phyloP scores from a whole-genome alignment of 2,329 filamentous ascomycete genomes.

The Plectosphaerella cucumerina region DNA sequence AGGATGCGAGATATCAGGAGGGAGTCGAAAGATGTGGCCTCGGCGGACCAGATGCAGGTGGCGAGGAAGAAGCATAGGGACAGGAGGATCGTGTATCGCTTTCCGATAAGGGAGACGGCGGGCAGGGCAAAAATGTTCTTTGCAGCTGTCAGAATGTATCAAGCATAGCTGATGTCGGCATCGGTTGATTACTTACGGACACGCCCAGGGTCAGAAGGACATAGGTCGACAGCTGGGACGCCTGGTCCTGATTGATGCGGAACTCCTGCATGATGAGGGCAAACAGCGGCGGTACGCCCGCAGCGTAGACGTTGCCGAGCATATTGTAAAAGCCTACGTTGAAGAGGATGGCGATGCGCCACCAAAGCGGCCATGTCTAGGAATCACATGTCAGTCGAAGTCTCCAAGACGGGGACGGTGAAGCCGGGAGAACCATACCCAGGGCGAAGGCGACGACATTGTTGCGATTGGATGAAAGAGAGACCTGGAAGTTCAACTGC shows the following conservation, averaged over 20 bases:
- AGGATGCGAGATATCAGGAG: slow-evolving; percentile 8
- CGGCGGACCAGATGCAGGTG: slow-evolving; percentile 32
- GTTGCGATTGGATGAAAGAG: no score
- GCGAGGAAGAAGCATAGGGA: slow-evolving; percentile 18
- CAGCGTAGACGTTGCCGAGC: slow-evolving; percentile 13
- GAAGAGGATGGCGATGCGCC: slow-evolving; percentile 12
- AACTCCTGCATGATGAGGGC: slow-evolving; percentile 12
- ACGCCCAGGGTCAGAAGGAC: slow-evolving; percentile 12
- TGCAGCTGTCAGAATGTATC: background rate
- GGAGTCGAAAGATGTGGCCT: slow-evolving; percentile 32
- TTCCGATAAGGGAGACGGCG: slow-evolving; percentile 11
- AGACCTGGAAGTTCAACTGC: no score
- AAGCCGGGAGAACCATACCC: background rate
- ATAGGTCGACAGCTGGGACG: slow-evolving; percentile 12
- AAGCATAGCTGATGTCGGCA: background rate
- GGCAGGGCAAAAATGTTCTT: slow-evolving; percentile 14
- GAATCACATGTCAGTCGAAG: background rate
- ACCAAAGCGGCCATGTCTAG: slow-evolving; percentile 13
- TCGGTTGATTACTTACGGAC: slow-evolving; percentile 7
- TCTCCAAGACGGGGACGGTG: no score
- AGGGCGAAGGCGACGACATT: background rate
- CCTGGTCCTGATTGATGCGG: slow-evolving; percentile 8
- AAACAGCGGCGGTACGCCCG: slow-evolving; percentile 12
- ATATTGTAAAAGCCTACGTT: slow-evolving; percentile 16
- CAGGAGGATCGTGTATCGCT: slow-evolving; percentile 15